Evolutionary conservation across 306 rosid genomes (phyloP), one percentile per base, ranked within the genome.

Genomic region (Sicyos baderoa): DNA sequence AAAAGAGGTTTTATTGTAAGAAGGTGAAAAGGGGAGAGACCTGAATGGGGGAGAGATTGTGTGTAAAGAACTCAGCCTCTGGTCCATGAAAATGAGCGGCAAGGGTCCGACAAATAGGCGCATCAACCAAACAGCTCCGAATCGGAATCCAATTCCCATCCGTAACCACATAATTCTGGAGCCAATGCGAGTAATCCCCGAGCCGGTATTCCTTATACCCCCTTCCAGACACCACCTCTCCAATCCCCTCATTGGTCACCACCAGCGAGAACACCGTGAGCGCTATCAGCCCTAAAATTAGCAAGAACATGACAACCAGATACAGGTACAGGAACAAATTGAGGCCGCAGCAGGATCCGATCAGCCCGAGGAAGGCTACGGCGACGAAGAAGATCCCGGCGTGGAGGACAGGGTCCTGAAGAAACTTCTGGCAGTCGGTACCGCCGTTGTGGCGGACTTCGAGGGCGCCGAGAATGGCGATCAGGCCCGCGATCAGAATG

Each of bases 181-280:
- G 53, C 96, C 93, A 89, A 47, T 89, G 88, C 0, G 95, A 81
- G 86, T 84, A 92, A 72, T 89, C 95, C 0, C 71, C 73, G 0
- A 86, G 78, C 14, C 74, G 75, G 56, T 84, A 86, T 74, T 84
- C 91, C 54, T 82, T 84, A 21, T 77, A 77, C 0, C 88, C 88
- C 32, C 79, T 78, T 8, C 85, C 85, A 2, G 97, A 85, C 0
- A 89, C 54, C 0, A 73, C 81, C 60, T 77, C 76, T 2, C 84
- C 96, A 0, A 86, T 55, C 7, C 84, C 83, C 53, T 61, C 79
- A 77, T 88, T 86, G 3, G 96, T 87, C 1, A 89, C 88, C 17
- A 87, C 70, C 17, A 89, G 16, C 0, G 85, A 79, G 72, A 89
- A 87, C 3, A 86, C 35, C 2, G 95, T 87, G 80, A 88, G 83